Conservation (phyloP, 2,329 filamentous ascomycete species). For the Aspergillus arachidicola region DNA sequence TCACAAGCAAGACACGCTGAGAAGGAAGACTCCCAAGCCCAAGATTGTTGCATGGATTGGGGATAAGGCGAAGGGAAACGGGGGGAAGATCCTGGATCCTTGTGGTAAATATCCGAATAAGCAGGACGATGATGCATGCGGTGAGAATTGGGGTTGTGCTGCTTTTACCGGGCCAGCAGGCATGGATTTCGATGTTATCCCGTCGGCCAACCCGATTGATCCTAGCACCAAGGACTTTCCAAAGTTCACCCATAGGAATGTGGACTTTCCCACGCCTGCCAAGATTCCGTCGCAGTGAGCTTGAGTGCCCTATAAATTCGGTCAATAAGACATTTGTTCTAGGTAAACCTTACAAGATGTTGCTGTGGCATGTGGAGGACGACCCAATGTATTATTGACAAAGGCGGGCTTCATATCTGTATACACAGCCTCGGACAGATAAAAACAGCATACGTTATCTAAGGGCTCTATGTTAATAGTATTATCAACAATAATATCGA, state of each 20-base stretch:
- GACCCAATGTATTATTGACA: no score
- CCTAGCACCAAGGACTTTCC: neutral
- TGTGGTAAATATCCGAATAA: no score
- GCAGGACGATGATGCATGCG: neutral
- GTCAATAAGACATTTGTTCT: neutral
- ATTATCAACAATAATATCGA: no score
- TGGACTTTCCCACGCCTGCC: neutral
- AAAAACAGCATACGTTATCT: no score
- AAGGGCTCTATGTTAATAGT: no score
- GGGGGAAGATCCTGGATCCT: no score
- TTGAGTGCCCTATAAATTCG: neutral
- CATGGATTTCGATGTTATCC: neutral
- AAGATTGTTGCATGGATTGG: neutral
- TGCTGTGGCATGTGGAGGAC: neutral
- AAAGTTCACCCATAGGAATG: no score
- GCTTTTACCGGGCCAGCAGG: neutral
- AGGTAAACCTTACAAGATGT: neutral
- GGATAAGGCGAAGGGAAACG: neutral
- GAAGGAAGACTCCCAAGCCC: neutral
- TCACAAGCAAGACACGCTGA: neutral
- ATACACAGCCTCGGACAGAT: no score
- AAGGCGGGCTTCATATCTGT: no score
- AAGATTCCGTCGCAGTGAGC: neutral
- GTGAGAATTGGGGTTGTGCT: neutral
- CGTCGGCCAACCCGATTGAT: neutral